Evolutionary conservation across 1,139 yeast species (phyloP).

Genomic region (Pneumocystis sp.): DNA sequence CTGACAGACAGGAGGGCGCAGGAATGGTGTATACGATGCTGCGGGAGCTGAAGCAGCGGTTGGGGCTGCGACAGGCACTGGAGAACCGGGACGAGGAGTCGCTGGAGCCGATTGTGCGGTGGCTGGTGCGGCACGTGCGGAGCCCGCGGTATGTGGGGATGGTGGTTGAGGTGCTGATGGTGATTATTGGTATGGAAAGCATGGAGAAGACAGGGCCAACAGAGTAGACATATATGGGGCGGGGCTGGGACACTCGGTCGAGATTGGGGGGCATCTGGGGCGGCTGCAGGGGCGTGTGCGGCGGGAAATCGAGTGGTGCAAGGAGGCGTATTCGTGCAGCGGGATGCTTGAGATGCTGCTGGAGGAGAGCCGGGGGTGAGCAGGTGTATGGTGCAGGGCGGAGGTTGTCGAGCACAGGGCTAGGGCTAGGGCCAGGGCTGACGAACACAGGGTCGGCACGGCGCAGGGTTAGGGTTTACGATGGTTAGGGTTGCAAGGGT

Average conservation of each 20-base stretch:
- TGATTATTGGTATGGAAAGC: conserved; percentile 65
- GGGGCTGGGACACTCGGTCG: conserved; percentile 48
- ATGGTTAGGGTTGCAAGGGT: too few species aligned
- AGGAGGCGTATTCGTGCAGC: conserved; percentile 75
- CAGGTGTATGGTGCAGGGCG: too few species aligned
- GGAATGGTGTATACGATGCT: conserved; percentile 68
- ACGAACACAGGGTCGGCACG: too few species aligned
- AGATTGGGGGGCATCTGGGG: conserved; percentile 55
- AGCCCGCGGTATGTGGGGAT: conserved; percentile 65
- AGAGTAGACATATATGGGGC: conserved; percentile 16
- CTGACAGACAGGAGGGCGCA: conserved; percentile 33
- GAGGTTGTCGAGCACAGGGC: too few species aligned
- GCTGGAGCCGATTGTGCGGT: conserved; percentile 67
- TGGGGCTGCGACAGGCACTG: conserved; percentile 67
- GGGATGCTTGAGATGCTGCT: conserved; percentile 83
- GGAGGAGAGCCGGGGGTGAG: not conserved
- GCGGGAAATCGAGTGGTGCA: conserved; percentile 58
- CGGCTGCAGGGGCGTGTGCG: conserved; percentile 47
- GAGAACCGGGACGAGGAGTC: conserved; percentile 73
- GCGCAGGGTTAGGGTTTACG: too few species aligned
- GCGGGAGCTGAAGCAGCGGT: conserved; percentile 71
- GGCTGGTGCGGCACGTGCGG: conserved; percentile 62
- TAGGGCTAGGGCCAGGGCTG: too few species aligned
- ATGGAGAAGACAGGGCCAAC: too few species aligned
- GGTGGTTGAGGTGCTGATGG: conserved; percentile 72